These are phyloP conservation scores for Eucalyptus shirleyi DNA, from an alignment of 345 rosid genomes.

Conservation along the genomic window DNA sequence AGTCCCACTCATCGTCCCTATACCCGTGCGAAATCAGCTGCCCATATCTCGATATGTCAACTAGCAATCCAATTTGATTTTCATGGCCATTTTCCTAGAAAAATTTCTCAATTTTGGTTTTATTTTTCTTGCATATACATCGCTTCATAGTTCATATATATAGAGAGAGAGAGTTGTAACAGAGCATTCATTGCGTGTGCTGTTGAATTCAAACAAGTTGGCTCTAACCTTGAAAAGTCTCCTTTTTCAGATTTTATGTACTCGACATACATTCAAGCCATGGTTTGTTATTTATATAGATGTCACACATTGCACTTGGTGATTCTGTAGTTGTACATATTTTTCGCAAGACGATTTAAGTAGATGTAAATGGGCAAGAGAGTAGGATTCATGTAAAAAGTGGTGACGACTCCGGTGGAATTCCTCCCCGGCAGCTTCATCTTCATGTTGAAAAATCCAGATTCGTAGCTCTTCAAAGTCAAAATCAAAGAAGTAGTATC, in stretches of 20 bases:
- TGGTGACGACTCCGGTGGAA: not conserved
- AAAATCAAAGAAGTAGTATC: not conserved
- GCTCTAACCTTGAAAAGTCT: too few species aligned
- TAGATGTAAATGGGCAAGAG: not conserved
- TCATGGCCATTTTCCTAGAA: not conserved
- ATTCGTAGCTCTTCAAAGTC: not conserved
- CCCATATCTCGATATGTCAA: not conserved
- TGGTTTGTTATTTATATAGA: not conserved
- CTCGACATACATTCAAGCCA: too few species aligned
- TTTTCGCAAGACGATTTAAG: not conserved
- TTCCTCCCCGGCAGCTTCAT: not conserved
- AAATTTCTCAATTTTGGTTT: not conserved
- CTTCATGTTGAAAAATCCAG: not conserved
- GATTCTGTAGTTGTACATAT: not conserved
- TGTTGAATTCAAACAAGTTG: not conserved
- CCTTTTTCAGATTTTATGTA: too few species aligned
- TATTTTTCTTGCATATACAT: not conserved
- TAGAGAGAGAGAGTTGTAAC: not conserved
- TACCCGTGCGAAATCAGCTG: slow-evolving; percentile 32
- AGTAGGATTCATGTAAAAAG: not conserved
- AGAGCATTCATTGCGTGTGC: not conserved
- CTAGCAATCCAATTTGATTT: not conserved
- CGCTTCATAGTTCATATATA: not conserved
- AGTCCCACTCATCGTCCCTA: slow-evolving; percentile 50
- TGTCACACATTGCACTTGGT: not conserved